phyloP scores from a whole-genome alignment of 305 asterid genomes.

The Rubia peregrina region DNA sequence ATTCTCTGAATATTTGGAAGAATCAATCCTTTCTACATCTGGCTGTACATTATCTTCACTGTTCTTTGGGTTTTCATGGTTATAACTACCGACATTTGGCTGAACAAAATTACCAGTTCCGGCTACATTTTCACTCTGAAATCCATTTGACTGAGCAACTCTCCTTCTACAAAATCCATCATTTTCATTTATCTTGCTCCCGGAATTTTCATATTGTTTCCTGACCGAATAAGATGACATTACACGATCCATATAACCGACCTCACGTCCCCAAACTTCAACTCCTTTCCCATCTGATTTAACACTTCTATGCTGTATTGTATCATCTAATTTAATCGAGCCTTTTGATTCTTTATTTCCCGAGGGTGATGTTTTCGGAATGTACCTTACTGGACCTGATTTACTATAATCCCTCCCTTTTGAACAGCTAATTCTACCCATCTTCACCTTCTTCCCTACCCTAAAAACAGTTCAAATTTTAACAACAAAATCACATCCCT shows the following conservation, averaged over 20 bases:
- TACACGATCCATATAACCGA: neutral
- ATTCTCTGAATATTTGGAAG: conserved; percentile 5
- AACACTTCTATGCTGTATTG: conserved; percentile 16
- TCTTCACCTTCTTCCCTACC: conserved; percentile 32
- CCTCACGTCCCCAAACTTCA: conserved; percentile 7
- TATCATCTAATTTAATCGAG: conserved; percentile 19
- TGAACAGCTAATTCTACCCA: conserved; percentile 29
- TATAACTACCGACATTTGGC: conserved; percentile 1
- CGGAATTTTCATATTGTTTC: conserved; percentile 10
- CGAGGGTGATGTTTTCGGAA: conserved; percentile 29
- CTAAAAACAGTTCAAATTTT: conserved; percentile 20
- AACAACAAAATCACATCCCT: neutral
- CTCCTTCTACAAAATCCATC: conserved; percentile 25
- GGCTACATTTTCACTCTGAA: conserved; percentile 14
- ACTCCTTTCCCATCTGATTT: conserved; percentile 20
- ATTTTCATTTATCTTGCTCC: conserved; percentile 20
- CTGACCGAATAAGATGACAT: neutral
- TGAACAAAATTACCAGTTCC: conserved; percentile 17
- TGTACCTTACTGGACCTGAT: conserved; percentile 43
- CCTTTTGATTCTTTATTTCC: conserved; percentile 25
- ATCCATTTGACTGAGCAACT: neutral
- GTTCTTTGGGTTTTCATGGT: conserved; percentile 18
- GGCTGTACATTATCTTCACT: conserved; percentile 8
- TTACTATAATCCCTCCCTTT: conserved; percentile 42
- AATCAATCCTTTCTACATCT: conserved; percentile 11